A percentile compares a stretch with the other conserved stretches of the same genome.
Evolutionary conservation across 148 eudicot genomes (phyloP).

Genomic region (Rhododendron simsii): DNA sequence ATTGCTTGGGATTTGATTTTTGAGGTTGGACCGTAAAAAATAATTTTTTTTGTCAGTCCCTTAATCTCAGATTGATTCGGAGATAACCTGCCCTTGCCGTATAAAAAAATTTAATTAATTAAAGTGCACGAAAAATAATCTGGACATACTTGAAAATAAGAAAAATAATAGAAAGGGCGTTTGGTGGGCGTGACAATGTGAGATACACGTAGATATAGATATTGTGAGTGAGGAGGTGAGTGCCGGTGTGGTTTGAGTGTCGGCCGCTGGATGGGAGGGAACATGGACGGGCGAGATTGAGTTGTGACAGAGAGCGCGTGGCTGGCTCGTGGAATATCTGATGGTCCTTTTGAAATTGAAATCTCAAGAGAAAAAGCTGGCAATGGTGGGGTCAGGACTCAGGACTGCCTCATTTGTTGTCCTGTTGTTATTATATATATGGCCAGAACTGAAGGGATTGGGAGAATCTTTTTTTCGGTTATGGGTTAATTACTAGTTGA

Average conservation of each 20-base stretch:
- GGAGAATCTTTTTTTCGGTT: background rate
- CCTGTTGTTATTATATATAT: background rate
- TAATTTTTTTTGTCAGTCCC: too few species aligned
- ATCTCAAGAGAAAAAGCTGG: background rate
- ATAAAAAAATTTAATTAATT: too few species aligned
- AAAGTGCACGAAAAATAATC: too few species aligned
- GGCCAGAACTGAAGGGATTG: background rate
- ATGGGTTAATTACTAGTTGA: background rate
- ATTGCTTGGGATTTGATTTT: too few species aligned
- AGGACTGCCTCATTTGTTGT: background rate
- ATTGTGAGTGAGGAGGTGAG: background rate
- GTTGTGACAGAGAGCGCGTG: slow-evolving; percentile 35
- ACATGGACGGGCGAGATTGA: slow-evolving; percentile 44
- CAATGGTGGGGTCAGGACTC: background rate
- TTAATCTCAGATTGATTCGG: too few species aligned
- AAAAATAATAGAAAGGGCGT: too few species aligned
- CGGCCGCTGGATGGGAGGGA: slow-evolving; percentile 37
- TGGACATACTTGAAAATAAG: too few species aligned
- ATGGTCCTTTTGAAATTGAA: slow-evolving; percentile 4
- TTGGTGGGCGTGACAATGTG: too few species aligned
- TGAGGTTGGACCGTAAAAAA: too few species aligned
- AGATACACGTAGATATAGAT: background rate
- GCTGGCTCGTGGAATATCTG: slow-evolving; percentile 33
- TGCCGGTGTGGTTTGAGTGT: slow-evolving; percentile 18
- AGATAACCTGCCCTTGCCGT: too few species aligned